These are phyloP conservation scores for Sporothrix euskadiensis DNA, from an alignment of 2,329 filamentous ascomycete genomes.

Conservation along the genomic window DNA sequence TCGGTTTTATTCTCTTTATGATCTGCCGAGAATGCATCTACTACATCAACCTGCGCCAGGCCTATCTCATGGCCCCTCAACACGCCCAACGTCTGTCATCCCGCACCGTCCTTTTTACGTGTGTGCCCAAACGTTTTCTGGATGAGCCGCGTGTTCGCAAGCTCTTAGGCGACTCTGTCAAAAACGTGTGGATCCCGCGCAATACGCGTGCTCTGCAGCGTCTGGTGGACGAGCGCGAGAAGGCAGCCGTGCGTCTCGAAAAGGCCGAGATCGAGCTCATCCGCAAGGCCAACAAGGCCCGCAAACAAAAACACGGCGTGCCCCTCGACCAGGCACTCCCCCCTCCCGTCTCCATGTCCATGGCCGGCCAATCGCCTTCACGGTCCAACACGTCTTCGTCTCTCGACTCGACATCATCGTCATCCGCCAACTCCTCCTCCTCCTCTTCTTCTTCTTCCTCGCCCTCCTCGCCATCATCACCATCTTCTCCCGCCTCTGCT, in stretches of 20 bases:
- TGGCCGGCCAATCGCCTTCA: conserved; percentile 7
- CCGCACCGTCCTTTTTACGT: conserved; percentile 88
- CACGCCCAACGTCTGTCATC: conserved; percentile 85
- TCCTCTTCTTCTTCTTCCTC: not conserved
- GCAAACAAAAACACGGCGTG: conserved; percentile 49
- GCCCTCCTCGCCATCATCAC: not conserved
- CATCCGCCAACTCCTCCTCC: not conserved
- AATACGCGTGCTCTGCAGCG: conserved; percentile 74
- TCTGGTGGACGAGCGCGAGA: conserved; percentile 73
- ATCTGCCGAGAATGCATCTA: conserved; percentile 88
- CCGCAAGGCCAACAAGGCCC: conserved; percentile 66
- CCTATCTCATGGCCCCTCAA: conserved; percentile 81
- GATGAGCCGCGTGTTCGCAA: conserved; percentile 70
- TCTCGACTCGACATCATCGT: not conserved
- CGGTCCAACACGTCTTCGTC: conserved; percentile 2
- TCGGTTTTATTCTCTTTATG: conserved; percentile 84
- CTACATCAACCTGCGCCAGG: conserved; percentile 91
- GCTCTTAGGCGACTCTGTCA: conserved; percentile 77
- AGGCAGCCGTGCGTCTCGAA: conserved; percentile 75
- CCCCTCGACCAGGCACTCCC: not conserved
- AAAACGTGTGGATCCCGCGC: conserved; percentile 79
- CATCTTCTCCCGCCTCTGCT: not conserved
- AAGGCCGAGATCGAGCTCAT: conserved; percentile 80
- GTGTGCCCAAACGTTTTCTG: conserved; percentile 75
- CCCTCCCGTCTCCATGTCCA: conserved; percentile 30